These are phyloP conservation scores for Berkeleyomyces basicola DNA, from an alignment of 2,329 filamentous ascomycete species.

Conservation along the genomic window DNA sequence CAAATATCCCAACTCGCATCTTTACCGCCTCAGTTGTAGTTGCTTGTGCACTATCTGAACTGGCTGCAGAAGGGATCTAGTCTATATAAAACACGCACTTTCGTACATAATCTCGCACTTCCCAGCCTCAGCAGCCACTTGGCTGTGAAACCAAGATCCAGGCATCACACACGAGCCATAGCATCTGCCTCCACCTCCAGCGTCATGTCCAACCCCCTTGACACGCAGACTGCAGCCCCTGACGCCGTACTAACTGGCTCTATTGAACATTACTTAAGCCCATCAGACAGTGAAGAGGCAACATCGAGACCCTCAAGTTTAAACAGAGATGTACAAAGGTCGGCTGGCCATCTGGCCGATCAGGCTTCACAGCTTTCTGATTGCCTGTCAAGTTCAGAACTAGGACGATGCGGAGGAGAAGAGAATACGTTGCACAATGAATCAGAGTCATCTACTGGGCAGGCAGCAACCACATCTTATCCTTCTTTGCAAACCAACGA, in stretches of 20 bases:
- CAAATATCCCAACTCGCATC: neutral
- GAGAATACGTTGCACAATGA: neutral
- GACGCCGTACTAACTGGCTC: neutral
- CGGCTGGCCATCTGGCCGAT: neutral
- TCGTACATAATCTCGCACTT: neutral
- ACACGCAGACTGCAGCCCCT: neutral
- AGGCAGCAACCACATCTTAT: neutral
- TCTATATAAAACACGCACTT: neutral
- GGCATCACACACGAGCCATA: neutral
- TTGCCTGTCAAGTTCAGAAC: neutral
- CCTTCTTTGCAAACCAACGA: too few species aligned
- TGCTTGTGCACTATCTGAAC: neutral
- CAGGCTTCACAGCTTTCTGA: neutral
- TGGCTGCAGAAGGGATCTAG: neutral
- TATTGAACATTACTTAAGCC: neutral
- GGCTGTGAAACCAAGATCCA: neutral
- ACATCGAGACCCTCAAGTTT: neutral
- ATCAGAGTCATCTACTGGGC: neutral
- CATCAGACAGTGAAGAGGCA: neutral
- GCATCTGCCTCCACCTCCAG: neutral
- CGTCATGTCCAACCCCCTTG: neutral
- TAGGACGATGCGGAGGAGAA: neutral
- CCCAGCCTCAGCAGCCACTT: neutral
- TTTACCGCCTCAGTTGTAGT: neutral
- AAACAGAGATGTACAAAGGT: neutral